Base-by-base conservation (phyloP, 2,329 filamentous ascomycete species). In the Fusarium globosum region DNA sequence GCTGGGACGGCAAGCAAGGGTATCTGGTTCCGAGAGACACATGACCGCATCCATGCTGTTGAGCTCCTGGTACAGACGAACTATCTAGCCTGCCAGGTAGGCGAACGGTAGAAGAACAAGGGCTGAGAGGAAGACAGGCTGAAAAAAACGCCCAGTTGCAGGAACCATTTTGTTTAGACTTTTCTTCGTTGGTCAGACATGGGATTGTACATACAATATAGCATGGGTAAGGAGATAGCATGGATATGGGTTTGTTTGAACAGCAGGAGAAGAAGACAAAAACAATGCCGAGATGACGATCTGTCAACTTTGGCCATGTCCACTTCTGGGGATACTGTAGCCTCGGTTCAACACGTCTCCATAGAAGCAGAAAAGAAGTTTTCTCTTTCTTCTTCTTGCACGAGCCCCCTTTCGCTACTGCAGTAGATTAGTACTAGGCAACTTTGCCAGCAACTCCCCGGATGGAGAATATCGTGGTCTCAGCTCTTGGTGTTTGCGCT, bases 1-100 rank as follows among this genome's bases (percentile, higher is more conserved):
- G 65, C 62, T 71, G 74, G 72, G 72, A 72, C 74, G 58, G 65
- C 62, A 70, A 58, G 51, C 62, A 69, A 61, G 73, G 66, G 64
- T 55, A 61, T 69, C 51, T 61, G 36, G 41, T 52, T 68, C 53
- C 62, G 55, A 68, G 42, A 28, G 36, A 49, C 26, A 52, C 39
- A 49, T 59, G 26, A 58, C 58, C 39, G 23, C 33, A 66, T 33
- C 43, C 42, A 39, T 33, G 41, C 18, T 28, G 30, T 51, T 23
- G 28, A 30, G 18, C 9, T 46, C 52, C 52, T 42, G 26, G 20
- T 10, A 33, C 20, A 20, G 16, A 57, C 21, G 55, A 57, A 35
- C 18, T 45, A 13, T 38, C 26, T 61, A 60, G 58, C 33, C 14
- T 33, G 33, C 12, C 6, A 13, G 33, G 33, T 33, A 68, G 58